Evolutionary conservation across 345 rosid genomes (phyloP).

Genomic region (Turnera subulata): DNA sequence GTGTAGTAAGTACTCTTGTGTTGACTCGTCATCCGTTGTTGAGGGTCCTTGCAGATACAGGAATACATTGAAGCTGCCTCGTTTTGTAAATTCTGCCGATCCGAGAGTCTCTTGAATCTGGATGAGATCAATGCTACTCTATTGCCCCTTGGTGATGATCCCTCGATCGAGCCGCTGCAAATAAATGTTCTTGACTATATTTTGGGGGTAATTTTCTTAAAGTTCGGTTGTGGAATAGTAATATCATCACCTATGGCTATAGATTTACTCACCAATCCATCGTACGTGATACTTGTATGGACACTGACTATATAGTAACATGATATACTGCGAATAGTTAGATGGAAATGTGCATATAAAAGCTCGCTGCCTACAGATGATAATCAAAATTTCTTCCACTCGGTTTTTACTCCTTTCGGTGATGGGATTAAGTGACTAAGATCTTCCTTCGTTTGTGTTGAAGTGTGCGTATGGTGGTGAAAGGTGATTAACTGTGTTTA

Average conservation of each 20-base stretch:
- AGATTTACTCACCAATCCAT: too few species aligned
- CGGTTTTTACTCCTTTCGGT: too few species aligned
- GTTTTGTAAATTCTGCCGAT: conserved; percentile 70
- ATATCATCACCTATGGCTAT: too few species aligned
- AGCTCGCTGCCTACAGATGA: too few species aligned
- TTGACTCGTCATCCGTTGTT: conserved; percentile 6
- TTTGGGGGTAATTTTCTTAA: conserved; percentile 60
- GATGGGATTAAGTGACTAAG: too few species aligned
- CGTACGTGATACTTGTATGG: too few species aligned
- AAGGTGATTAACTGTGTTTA: conserved; percentile 3
- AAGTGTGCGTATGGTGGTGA: too few species aligned
- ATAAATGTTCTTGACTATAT: conserved; percentile 89
- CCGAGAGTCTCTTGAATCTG: conserved; percentile 60
- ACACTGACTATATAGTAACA: too few species aligned
- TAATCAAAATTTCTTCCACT: too few species aligned
- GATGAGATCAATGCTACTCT: conserved; percentile 71
- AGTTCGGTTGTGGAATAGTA: too few species aligned
- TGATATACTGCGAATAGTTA: too few species aligned
- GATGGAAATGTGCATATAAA: too few species aligned
- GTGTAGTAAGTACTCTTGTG: not conserved
- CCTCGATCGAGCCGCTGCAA: conserved; percentile 70
- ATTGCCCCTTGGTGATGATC: conserved; percentile 58
- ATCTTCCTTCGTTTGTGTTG: not conserved
- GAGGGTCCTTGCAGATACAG: conserved; percentile 65
- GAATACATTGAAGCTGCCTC: conserved; percentile 97